These are phyloP conservation scores for Pisolithus thermaeus DNA, from an alignment of 1,284 basidiomycete species.

Conservation along the genomic window DNA sequence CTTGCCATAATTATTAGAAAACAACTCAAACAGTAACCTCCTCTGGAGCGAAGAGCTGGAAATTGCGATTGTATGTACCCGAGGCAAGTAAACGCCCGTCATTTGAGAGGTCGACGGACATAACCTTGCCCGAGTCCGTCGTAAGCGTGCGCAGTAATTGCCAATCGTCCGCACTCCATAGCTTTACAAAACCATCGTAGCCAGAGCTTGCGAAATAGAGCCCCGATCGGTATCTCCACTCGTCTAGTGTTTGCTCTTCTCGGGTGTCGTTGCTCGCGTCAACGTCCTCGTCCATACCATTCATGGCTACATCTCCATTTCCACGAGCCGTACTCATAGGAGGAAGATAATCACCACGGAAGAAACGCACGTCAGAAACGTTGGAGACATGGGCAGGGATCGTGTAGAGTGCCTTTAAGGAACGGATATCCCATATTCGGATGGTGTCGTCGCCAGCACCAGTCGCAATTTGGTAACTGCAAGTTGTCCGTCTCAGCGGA, in stretches of 20 bases:
- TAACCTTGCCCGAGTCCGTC: constrained; percentile 95
- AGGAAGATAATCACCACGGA: constrained; percentile 49
- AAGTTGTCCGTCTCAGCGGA: constrained; percentile 13
- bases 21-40: constrained; percentile 34
- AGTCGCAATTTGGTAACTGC: constrained; percentile 92
- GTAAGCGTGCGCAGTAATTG: constrained; percentile 83
- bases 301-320: constrained; percentile 34
- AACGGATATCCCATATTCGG: constrained; percentile 97
- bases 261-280: constrained; percentile 30
- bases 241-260: constrained; percentile 33
- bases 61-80: constrained; percentile 90
- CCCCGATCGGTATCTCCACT: constrained; percentile 77
- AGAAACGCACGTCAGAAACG: constrained; percentile 94
- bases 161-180: constrained; percentile 99
- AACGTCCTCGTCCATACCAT: constrained; percentile 21
- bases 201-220: constrained; percentile 91
- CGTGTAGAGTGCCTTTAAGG: constrained; percentile 87
- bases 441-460: constrained; percentile 97
- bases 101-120: constrained; percentile 88
- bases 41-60: constrained; percentile 83
- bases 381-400: constrained; percentile 95
- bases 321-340: constrained; percentile 24
- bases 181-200: constrained; percentile 91
- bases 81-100: constrained; percentile 84
- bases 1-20: constrained; percentile 21